Evolutionary conservation across 2,329 filamentous ascomycete species (phyloP).

Genomic region (Cordyceps cateniannulata): DNA sequence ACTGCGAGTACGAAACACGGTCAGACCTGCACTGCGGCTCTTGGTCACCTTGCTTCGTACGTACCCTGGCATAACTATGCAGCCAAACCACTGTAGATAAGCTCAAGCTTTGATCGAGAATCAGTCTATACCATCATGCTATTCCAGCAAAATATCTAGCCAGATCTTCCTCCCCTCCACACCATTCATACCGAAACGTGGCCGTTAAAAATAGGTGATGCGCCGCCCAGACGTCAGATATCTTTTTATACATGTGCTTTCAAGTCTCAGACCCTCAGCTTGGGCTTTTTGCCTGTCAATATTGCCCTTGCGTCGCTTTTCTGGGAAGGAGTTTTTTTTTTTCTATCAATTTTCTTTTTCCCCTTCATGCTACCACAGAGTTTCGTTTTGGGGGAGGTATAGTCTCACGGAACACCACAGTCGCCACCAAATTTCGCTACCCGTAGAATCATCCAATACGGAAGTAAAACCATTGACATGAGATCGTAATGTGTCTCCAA

Average conservation of each 20-base stretch:
- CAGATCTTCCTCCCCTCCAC: background rate
- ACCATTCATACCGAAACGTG: background rate
- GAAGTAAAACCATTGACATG: too few species aligned
- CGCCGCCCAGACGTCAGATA: background rate
- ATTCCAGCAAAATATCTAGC: too few species aligned
- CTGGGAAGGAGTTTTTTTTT: background rate
- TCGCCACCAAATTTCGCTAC: too few species aligned
- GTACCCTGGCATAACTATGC: background rate
- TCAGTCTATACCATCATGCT: background rate
- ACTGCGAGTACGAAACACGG: slow-evolving; percentile 3
- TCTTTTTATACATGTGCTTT: too few species aligned
- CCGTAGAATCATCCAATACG: too few species aligned
- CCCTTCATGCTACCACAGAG: too few species aligned
- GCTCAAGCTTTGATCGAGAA: background rate
- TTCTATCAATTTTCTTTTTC: too few species aligned
- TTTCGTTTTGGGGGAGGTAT: too few species aligned
- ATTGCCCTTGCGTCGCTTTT: background rate
- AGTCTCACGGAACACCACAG: too few species aligned
- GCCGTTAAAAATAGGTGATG: background rate
- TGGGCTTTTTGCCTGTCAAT: background rate
- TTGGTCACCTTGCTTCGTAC: background rate
- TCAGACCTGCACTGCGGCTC: background rate
- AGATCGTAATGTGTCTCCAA: too few species aligned
- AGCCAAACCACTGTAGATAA: background rate
- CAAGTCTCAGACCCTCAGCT: background rate